These are phyloP conservation scores for Malassezia japonica DNA, from an alignment of 1,284 basidiomycete genomes.

Conservation along the genomic window DNA sequence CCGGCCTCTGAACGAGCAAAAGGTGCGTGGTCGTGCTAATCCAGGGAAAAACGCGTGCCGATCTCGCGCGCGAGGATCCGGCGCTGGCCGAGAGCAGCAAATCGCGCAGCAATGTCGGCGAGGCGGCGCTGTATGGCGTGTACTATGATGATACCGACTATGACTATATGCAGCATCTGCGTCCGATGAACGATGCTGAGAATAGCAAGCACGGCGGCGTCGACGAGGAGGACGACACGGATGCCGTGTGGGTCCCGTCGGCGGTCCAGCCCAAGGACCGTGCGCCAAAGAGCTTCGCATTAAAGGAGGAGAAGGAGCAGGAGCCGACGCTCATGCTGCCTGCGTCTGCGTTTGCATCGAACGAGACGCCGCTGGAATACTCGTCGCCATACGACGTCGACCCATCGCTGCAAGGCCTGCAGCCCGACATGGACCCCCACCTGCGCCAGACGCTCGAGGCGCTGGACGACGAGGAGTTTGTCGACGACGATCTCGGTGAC, in stretches of 20 bases:
- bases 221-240: constrained; percentile 34
- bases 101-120: constrained; percentile 56
- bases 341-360: constrained; percentile 52
- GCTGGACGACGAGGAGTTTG: constrained; percentile 75
- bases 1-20: constrained; percentile 52
- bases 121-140: constrained; percentile 81
- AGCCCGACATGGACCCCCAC: constrained; percentile 94
- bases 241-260: constrained; percentile 21
- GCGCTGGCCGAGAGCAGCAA: constrained; percentile 52
- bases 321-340: constrained; percentile 53
- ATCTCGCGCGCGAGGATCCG: constrained; percentile 58
- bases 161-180: constrained; percentile 95
- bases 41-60: constrained; percentile 67
- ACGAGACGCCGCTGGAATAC: constrained; percentile 26
- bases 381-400: constrained; percentile 23
- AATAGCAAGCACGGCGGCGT: constrained; percentile 35
- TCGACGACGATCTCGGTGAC: constrained; percentile 57
- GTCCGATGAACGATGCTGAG: constrained; percentile 33
- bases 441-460: constrained; percentile 86
- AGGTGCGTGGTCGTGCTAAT: constrained; percentile 31
- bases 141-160: constrained; percentile 97
- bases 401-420: constrained; percentile 59
- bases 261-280: constrained; percentile 27
- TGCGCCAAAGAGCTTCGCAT: constrained; percentile 22
- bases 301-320: constrained; percentile 18